Conservation (phyloP, 192 early-diverging fungal species). For the Powellomyces hirtus region DNA sequence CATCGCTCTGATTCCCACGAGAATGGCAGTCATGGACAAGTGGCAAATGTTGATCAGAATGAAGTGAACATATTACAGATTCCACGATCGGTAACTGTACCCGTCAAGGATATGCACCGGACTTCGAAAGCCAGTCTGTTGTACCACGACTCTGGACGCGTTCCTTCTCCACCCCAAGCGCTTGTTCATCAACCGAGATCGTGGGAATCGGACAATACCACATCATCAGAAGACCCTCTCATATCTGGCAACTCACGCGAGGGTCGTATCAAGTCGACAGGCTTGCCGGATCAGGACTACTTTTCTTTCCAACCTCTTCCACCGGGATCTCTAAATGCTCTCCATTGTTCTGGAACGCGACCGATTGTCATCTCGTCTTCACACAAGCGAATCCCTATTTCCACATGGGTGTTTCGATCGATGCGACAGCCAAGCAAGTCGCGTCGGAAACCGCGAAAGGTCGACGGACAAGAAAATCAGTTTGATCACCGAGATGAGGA, state of each 20-base stretch:
- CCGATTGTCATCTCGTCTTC: not conserved
- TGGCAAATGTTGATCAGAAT: not conserved
- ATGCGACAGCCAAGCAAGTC: not conserved
- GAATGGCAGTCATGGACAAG: not conserved
- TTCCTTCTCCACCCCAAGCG: not conserved
- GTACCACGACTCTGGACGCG: not conserved
- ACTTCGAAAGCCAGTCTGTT: not conserved
- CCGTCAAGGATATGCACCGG: not conserved
- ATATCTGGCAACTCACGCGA: too few relatives aligned
- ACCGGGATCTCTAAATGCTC: not conserved
- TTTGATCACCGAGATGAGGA: not conserved
- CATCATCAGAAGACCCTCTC: too few relatives aligned
- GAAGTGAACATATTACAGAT: not conserved
- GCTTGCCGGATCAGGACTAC: too few relatives aligned
- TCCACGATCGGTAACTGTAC: not conserved
- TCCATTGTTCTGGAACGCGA: not conserved
- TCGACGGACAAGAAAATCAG: too few relatives aligned
- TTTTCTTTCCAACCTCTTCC: too few relatives aligned
- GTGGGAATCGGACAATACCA: too few relatives aligned
- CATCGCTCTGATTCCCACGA: not conserved
- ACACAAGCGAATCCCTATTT: not conserved
- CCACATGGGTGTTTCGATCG: not conserved
- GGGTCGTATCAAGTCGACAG: too few relatives aligned
- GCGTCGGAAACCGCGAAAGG: too few relatives aligned
- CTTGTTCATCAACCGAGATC: too few relatives aligned